These are phyloP conservation scores for Sporisorium iseilematis-ciliati DNA, from an alignment of 1,284 basidiomycete species.

Conservation along the genomic window DNA sequence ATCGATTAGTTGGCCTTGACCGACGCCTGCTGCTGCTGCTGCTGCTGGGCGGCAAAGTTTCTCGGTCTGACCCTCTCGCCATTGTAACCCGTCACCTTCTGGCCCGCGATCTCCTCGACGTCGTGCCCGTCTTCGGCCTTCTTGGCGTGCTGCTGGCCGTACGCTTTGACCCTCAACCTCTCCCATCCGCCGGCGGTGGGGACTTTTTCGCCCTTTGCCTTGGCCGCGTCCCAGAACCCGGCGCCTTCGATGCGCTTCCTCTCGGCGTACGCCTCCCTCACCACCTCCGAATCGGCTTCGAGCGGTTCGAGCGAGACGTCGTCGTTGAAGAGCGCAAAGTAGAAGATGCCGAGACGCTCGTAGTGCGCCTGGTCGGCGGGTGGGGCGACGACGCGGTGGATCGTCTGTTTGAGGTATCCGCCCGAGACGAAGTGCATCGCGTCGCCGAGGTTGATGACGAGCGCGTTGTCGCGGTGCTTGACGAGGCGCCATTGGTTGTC, in stretches of 20 bases:
- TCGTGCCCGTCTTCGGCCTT: conserved; percentile 66
- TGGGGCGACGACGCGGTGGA: conserved; percentile 71
- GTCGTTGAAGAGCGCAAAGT: conserved; percentile 71
- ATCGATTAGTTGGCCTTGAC: conserved; percentile 24
- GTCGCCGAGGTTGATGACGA: conserved; percentile 68
- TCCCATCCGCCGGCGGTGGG: conserved; percentile 68
- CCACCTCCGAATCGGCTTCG: conserved; percentile 64
- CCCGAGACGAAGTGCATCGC: conserved; percentile 66
- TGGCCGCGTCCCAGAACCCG: conserved; percentile 58
- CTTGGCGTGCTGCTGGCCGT: conserved; percentile 63
- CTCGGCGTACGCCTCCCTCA: conserved; percentile 46
- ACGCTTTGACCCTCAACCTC: conserved; percentile 62
- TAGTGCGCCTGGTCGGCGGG: conserved; percentile 71
- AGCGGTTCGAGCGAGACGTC: conserved; percentile 68
- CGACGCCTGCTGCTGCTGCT: conserved; percentile 14
- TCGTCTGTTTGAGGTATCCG: conserved; percentile 69
- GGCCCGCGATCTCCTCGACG: conserved; percentile 62
- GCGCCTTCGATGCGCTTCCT: conserved; percentile 11
- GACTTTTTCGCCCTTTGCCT: conserved; percentile 42
- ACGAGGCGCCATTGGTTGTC: conserved; percentile 71
- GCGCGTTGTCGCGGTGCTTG: conserved; percentile 68
- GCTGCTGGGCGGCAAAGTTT: conserved; percentile 1
- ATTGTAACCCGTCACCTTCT: conserved; percentile 61
- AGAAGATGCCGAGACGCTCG: conserved; percentile 70
- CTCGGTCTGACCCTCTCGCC: conserved; percentile 33